phyloP scores from a whole-genome alignment of 345 rosid species.

The Salix udensis region DNA sequence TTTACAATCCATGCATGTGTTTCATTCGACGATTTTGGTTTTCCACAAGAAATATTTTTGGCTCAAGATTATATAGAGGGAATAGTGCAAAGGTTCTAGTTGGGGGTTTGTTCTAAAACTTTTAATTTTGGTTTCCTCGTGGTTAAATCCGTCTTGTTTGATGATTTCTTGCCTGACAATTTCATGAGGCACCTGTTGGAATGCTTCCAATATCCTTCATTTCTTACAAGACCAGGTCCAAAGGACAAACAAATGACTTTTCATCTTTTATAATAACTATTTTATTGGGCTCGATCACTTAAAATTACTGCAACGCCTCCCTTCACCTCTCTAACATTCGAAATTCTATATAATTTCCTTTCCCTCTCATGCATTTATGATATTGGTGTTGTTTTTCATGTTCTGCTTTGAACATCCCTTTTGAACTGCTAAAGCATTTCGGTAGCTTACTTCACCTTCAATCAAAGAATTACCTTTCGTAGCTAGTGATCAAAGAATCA shows the following conservation, averaged over 20 bases:
- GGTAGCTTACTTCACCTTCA: constrained; percentile 18
- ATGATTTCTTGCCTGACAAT: neutral
- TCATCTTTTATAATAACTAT: neutral
- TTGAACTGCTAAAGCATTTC: neutral
- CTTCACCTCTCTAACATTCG: neutral
- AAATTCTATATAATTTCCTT: neutral
- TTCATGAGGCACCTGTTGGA: neutral
- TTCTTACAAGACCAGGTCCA: neutral
- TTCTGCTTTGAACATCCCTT: neutral
- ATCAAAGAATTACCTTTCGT: constrained; percentile 17
- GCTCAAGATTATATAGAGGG: neutral
- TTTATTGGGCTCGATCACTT: neutral
- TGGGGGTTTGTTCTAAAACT: neutral
- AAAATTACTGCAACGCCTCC: neutral
- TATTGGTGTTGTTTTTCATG: neutral
- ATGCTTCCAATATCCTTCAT: neutral
- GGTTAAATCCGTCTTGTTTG: neutral
- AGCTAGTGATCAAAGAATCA: neutral
- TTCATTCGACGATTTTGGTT: neutral
- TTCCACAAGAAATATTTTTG: neutral
- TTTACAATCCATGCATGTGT: neutral
- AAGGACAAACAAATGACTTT: neutral
- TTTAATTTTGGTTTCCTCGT: neutral
- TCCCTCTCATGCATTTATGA: neutral
- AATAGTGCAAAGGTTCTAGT: neutral